These are phyloP conservation scores for Candida gorgasii DNA, from an alignment of 805 yeast genomes.

Conservation along the genomic window DNA sequence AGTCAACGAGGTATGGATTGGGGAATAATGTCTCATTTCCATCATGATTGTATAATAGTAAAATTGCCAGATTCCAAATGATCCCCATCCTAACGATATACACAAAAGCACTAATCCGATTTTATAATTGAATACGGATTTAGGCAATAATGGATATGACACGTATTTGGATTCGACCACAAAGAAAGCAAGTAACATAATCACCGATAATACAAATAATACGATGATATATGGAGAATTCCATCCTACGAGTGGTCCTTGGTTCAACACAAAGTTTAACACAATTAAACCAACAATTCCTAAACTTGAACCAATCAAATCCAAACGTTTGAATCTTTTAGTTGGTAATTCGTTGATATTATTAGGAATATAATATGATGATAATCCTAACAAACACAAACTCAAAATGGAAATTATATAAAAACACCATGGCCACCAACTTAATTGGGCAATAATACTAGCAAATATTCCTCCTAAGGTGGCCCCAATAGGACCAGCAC, in stretches of 20 bases:
- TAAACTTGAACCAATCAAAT: conserved; percentile 34
- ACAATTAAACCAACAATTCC: conserved; percentile 64
- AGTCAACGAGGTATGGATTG: conserved; percentile 35
- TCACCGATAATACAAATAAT: conserved; percentile 54
- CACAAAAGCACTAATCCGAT: conserved; percentile 50
- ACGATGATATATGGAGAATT: conserved; percentile 54
- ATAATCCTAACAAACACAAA: conserved; percentile 16
- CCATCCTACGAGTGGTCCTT: conserved; percentile 78
- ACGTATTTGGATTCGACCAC: conserved; percentile 48
- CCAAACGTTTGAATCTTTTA: conserved; percentile 19
- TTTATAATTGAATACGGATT: conserved; percentile 44
- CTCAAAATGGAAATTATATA: conserved; percentile 48
- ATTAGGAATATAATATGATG: conserved; percentile 11
- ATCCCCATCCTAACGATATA: conserved; percentile 70
- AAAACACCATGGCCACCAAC: conserved; percentile 65
- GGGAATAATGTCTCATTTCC: conserved; percentile 48
- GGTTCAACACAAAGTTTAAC: conserved; percentile 71
- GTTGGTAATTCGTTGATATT: conserved; percentile 8
- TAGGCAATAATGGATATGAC: conserved; percentile 55
- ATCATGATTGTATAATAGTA: conserved; percentile 56
- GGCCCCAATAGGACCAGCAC: conserved; percentile 65
- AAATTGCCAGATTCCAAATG: conserved; percentile 74
- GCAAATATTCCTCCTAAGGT: conserved; percentile 55
- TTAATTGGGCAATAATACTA: conserved; percentile 44
- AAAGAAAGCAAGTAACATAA: conserved; percentile 42